A percentile compares a stretch with the other conserved stretches of the same genome.
Conservation (phyloP, 768 basidiomycete species). For the Clitopilus passeckerianus region DNA sequence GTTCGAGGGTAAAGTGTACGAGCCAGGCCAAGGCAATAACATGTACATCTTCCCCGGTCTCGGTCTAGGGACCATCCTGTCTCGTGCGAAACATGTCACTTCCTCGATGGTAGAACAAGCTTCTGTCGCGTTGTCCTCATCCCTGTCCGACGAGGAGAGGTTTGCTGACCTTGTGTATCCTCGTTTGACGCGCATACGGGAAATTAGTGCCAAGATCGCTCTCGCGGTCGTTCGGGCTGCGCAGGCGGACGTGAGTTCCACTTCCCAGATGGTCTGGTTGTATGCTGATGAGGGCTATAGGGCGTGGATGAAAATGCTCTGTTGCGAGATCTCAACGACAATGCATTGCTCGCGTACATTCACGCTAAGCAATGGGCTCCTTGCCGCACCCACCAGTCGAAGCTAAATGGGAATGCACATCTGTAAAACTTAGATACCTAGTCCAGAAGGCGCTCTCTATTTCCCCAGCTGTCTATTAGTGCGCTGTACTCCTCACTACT, state of each 20-base stretch:
- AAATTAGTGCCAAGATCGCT: conserved; percentile 60
- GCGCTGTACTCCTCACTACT: background rate
- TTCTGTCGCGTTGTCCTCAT: conserved; percentile 54
- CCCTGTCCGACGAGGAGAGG: conserved; percentile 51
- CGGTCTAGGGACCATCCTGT: conserved; percentile 58
- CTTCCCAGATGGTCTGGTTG: background rate
- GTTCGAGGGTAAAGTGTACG: conserved; percentile 40
- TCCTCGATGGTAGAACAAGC: conserved; percentile 68
- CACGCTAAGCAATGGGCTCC: conserved; percentile 57
- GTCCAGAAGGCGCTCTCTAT: no score
- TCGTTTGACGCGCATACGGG: conserved; percentile 58
- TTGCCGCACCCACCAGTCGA: conserved; percentile 11
- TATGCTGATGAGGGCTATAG: conserved; percentile 15
- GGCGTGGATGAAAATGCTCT: conserved; percentile 39
- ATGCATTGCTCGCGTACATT: conserved; percentile 42
- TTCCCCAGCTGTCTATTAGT: no score
- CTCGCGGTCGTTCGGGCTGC: conserved; percentile 58
- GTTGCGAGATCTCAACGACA: conserved; percentile 44
- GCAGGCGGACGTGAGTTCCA: conserved; percentile 49
- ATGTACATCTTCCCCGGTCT: conserved; percentile 68
- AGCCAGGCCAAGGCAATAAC: conserved; percentile 79
- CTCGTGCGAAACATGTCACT: conserved; percentile 54
- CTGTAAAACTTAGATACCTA: conserved; percentile 15
- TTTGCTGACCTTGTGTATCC: conserved; percentile 61
- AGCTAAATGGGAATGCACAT: conserved; percentile 12